These are phyloP conservation scores for Phytophthora multivora DNA, from an alignment of 352 stramenopile species.

Conservation along the genomic window DNA sequence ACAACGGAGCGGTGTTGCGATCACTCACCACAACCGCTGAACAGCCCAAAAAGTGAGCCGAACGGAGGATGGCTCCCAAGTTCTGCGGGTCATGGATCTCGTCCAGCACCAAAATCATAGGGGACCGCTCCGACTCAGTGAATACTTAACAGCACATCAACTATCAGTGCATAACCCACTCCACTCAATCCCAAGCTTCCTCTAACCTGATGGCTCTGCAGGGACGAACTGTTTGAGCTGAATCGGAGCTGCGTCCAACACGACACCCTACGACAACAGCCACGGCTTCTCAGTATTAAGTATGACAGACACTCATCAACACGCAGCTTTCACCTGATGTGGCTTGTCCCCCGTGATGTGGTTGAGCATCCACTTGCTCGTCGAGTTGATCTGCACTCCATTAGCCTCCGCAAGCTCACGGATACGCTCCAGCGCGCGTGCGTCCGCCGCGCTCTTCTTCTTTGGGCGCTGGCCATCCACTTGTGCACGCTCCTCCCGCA, in stretches of 20 bases:
- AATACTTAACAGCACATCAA: constrained; percentile 33
- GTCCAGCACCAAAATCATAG: constrained; percentile 75
- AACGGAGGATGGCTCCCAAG: constrained; percentile 79
- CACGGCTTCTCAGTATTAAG: constrained; percentile 26
- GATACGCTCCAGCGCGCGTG: constrained; percentile 49
- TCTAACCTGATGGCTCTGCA: constrained; percentile 44
- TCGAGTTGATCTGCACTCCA: constrained; percentile 26
- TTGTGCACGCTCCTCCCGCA: constrained; percentile 40
- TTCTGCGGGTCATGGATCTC: constrained; percentile 87
- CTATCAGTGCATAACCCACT: background rate
- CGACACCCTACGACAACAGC: constrained; percentile 46
- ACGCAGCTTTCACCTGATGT: constrained; percentile 54
- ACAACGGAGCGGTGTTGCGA: constrained; percentile 73
- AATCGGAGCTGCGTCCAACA: constrained; percentile 73
- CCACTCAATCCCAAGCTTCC: background rate
- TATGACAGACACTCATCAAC: constrained; percentile 1
- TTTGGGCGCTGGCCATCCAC: constrained; percentile 16
- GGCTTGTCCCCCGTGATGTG: constrained; percentile 83
- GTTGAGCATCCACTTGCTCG: constrained; percentile 87
- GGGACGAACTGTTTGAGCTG: constrained; percentile 61
- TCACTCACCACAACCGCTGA: constrained; percentile 70
- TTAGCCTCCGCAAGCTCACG: constrained; percentile 40
- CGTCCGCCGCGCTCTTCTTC: constrained; percentile 45
- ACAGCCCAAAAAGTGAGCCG: constrained; percentile 78
- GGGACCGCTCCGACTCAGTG: constrained; percentile 38